These are phyloP conservation scores for Solanum chaucha DNA, from an alignment of 257 asterid genomes.

Conservation along the genomic window DNA sequence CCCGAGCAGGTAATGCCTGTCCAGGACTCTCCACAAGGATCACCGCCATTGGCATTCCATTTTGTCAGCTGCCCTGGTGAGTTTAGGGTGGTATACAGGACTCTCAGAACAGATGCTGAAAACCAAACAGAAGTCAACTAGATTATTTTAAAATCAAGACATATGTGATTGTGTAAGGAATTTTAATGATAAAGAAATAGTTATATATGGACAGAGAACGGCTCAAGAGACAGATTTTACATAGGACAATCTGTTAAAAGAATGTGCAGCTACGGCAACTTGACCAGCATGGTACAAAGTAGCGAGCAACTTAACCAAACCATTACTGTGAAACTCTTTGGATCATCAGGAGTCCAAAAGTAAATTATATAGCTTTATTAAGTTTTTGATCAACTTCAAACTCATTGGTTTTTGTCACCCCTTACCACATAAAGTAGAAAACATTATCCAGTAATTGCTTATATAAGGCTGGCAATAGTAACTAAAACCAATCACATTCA, in stretches of 20 bases:
- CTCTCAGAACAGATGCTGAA: constrained; percentile 51
- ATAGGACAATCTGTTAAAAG: background rate
- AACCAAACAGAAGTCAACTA: background rate
- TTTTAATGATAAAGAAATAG: background rate
- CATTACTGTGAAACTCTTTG: background rate
- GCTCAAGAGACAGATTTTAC: background rate
- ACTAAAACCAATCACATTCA: background rate
- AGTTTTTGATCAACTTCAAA: background rate
- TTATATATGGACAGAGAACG: background rate
- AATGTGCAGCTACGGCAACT: background rate
- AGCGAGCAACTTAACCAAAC: background rate
- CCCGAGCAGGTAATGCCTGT: constrained; percentile 64
- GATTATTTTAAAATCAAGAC: background rate
- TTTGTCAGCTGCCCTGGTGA: constrained; percentile 49
- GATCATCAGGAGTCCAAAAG: background rate
- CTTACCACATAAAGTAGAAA: background rate
- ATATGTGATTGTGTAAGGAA: background rate
- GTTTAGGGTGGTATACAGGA: constrained; percentile 50
- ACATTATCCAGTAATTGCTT: background rate
- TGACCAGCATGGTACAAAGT: background rate
- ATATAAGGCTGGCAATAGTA: background rate
- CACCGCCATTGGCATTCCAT: constrained; percentile 71
- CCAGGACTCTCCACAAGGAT: constrained; percentile 80
- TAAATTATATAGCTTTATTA: background rate
- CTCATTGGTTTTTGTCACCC: background rate